Conservation (phyloP, 345 rosid genomes). For the Acer negundo region DNA sequence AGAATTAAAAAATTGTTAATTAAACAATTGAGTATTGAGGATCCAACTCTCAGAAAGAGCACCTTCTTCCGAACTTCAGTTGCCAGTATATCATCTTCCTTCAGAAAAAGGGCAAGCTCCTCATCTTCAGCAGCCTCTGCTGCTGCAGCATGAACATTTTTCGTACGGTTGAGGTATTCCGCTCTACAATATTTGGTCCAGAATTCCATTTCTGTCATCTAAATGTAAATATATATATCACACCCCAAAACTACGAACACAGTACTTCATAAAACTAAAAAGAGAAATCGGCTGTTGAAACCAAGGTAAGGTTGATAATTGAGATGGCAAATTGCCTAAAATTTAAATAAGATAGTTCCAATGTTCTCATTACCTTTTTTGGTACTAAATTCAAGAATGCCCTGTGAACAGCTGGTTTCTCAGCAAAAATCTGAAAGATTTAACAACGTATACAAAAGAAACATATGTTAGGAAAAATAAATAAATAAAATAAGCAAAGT, state of each 20-base stretch:
- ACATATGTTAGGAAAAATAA: neutral
- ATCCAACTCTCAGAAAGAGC: conserved; percentile 20
- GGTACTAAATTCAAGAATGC: conserved; percentile 88
- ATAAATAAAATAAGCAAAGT: neutral
- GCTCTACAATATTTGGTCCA: conserved; percentile 98
- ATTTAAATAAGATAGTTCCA: neutral
- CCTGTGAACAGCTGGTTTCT: conserved; percentile 91
- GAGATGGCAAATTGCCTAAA: conserved; percentile 17
- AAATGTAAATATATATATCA: conserved; percentile 23
- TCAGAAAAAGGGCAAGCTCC: conserved; percentile 88
- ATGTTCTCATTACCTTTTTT: conserved; percentile 60
- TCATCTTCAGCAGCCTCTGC: conserved; percentile 99
- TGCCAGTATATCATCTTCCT: conserved; percentile 86
- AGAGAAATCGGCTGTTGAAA: neutral
- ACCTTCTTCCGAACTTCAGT: conserved; percentile 82
- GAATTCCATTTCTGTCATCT: conserved; percentile 92
- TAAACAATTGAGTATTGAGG: neutral
- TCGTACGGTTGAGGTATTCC: conserved; percentile 79
- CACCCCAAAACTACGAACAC: conserved; percentile 10
- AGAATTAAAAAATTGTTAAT: conserved; percentile 5
- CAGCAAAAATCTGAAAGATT: conserved; percentile 79
- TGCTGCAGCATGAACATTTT: conserved; percentile 69
- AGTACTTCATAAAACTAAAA: conserved; percentile 1
- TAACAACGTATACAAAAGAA: conserved; percentile 18
- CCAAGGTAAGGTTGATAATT: neutral